Evolutionary conservation across 148 eudicot species (phyloP), one percentile per base, ranked within the genome.

Genomic region (Spergularia bocconei): DNA sequence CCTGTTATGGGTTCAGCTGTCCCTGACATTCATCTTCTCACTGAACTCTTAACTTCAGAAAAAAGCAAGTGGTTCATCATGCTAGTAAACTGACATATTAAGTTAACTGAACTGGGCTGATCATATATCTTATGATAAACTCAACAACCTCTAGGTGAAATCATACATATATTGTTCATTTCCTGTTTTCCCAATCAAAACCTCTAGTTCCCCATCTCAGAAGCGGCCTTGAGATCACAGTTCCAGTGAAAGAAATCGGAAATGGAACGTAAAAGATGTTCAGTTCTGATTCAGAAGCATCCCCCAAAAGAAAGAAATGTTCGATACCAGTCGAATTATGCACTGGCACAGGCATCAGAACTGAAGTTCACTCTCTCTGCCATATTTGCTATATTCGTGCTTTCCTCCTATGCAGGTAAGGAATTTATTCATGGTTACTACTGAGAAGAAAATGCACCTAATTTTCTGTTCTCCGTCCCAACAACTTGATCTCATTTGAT

Each of bases 1-100:
- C 79, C 71, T 41, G 57, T 13, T 63, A 57, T 56, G 14, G 5
- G 79, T n/a, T 76, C 67, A 63, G 29, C 54, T 25, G 74, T 75
- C 67, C 11, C 76, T 75, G 23, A 55, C 75, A 75, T 63, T 66
- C 69, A 53, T 63, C 51, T 20, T 53, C 67, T 75, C 62, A 67
- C 74, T 79, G 69, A 67, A 70, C 57, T 63, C 66, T 71, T 69
- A 25, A 67, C 82, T 75, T 80, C 54, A 64, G 71, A 70, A 64
- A 41, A 57, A 67, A 76, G 76, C 67, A 80, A 80, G 25, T 14
- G 14, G 33, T 70, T 36, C 61, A 64, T 63, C 38, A 54, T 71
- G 36, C 51, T 48, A 13, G 13, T 50, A 66, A 4, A 62, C 57
- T 69, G 70, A 69, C 64, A 65, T 61, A 53, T 62, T 44, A 69